Evolutionary conservation across 2,329 filamentous ascomycete species (phyloP).

Genomic region (Pyrenochaeta sp.): DNA sequence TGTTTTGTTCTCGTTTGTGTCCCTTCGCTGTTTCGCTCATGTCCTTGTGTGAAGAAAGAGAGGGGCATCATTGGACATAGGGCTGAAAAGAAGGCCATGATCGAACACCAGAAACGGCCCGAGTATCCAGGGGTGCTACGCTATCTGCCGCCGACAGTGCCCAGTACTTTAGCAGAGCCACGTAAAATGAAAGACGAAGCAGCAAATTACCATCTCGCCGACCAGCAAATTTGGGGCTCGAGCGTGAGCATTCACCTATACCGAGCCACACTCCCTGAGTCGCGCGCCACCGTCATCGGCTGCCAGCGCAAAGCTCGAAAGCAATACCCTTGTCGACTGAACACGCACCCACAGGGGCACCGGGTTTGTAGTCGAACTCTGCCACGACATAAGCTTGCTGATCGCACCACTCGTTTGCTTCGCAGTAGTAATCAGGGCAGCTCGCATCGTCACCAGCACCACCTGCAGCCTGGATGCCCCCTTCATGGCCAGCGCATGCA

Average conservation of each 20-base stretch:
- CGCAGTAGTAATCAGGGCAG: constrained; percentile 13
- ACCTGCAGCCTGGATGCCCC: constrained; percentile 18
- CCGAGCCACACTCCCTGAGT: neutral
- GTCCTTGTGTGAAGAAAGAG: constrained; percentile 1
- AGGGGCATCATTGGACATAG: neutral
- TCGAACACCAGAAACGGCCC: neutral
- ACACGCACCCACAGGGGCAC: constrained; percentile 19
- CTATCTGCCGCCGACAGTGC: neutral
- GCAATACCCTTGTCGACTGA: constrained; percentile 15
- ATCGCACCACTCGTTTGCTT: constrained; percentile 13
- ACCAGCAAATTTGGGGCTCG: neutral
- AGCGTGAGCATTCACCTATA: neutral
- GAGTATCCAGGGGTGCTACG: neutral
- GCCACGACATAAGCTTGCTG: constrained; percentile 14
- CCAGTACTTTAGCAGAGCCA: neutral
- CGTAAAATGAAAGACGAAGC: neutral
- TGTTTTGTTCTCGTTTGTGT: neutral
- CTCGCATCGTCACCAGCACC: constrained; percentile 2
- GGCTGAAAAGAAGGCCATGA: neutral
- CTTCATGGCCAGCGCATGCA: constrained; percentile 19
- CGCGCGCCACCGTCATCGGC: neutral
- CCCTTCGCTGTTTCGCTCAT: neutral
- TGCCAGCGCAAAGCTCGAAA: constrained; percentile 23
- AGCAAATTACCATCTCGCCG: neutral
- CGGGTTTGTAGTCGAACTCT: constrained; percentile 16